A percentile compares a stretch with the other conserved stretches of the same genome.
These are phyloP conservation scores for Diaporthe sp. DNA, from an alignment of 2,329 filamentous ascomycete genomes.

Conservation along the genomic window DNA sequence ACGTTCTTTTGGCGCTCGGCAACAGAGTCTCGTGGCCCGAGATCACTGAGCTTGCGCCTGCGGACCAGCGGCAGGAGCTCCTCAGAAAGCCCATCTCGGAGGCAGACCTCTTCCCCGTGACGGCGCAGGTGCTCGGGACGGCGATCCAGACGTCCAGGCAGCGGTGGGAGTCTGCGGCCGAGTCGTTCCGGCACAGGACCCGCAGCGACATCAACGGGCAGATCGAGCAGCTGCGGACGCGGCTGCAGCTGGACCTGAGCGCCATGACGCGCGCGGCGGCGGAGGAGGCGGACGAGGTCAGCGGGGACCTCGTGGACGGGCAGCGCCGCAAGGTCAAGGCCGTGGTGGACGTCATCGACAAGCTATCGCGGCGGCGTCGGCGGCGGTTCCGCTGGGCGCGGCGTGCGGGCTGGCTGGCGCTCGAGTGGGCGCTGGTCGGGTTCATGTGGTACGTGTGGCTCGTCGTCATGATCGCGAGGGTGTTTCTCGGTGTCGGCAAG, in stretches of 20 bases:
- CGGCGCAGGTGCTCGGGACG: slow-evolving; percentile 64
- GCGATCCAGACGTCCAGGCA: slow-evolving; percentile 63
- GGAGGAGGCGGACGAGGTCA: slow-evolving; percentile 85
- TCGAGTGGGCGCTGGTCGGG: slow-evolving; percentile 90
- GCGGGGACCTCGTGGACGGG: slow-evolving; percentile 79
- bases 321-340: slow-evolving; percentile 86
- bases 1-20: slow-evolving; percentile 43
- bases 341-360: slow-evolving; percentile 83
- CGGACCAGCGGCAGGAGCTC: slow-evolving; percentile 49
- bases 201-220: slow-evolving; percentile 67
- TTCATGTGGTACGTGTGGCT: slow-evolving; percentile 97
- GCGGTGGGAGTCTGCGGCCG: slow-evolving; percentile 71
- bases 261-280: slow-evolving; percentile 75
- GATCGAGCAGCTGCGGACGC: slow-evolving; percentile 62
- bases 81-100: slow-evolving; percentile 53
- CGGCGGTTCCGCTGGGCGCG: slow-evolving; percentile 80
- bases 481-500: slow-evolving; percentile 73
- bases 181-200: slow-evolving; percentile 70
- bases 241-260: slow-evolving; percentile 67
- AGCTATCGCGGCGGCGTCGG: slow-evolving; percentile 78
- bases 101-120: slow-evolving; percentile 63
- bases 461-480: slow-evolving; percentile 81
- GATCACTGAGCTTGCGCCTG: slow-evolving; percentile 57
- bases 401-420: slow-evolving; percentile 81
- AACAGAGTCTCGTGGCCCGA: slow-evolving; percentile 56